Evolutionary conservation across 1,139 yeast species (phyloP).

Genomic region (Geotrichum siamense): DNA sequence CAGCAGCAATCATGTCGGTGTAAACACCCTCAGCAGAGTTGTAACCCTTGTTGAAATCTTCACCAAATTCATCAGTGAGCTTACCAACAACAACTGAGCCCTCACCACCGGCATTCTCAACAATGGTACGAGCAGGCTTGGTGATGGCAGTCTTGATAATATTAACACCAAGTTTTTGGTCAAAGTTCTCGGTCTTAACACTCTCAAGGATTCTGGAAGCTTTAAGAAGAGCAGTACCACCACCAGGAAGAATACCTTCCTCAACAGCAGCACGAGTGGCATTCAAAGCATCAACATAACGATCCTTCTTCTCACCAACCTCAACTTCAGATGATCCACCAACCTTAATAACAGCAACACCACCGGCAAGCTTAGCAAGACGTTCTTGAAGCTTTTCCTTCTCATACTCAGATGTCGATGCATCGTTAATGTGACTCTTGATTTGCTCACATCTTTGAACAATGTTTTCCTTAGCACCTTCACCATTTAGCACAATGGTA

Average conservation of each 20-base stretch:
- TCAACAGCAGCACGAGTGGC: constrained; percentile 99
- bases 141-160: constrained; percentile 93
- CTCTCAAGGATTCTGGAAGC: constrained; percentile 78
- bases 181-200: constrained; percentile 84
- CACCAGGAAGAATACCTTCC: constrained; percentile 99
- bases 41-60: constrained; percentile 85
- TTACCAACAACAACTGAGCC: constrained; percentile 97
- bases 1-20: constrained; percentile 94
- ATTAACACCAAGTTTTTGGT: constrained; percentile 95
- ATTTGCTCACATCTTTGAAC: constrained; percentile 94
- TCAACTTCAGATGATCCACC: constrained; percentile 98
- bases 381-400: constrained; percentile 97
- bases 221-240: constrained; percentile 97
- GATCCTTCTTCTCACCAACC: constrained; percentile 99
- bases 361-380: constrained; percentile 95
- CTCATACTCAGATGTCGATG: constrained; percentile 86
- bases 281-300: constrained; percentile 97
- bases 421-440: constrained; percentile 66
- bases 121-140: constrained; percentile 93
- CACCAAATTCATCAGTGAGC: constrained; percentile 72
- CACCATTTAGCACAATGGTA: constrained; percentile 91
- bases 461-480: constrained; percentile 83
- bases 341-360: constrained; percentile 97
- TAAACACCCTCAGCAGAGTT: constrained; percentile 91
- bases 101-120: constrained; percentile 98